phyloP scores from a whole-genome alignment of 805 yeast genomes.

The Ogataea paraovalis region DNA sequence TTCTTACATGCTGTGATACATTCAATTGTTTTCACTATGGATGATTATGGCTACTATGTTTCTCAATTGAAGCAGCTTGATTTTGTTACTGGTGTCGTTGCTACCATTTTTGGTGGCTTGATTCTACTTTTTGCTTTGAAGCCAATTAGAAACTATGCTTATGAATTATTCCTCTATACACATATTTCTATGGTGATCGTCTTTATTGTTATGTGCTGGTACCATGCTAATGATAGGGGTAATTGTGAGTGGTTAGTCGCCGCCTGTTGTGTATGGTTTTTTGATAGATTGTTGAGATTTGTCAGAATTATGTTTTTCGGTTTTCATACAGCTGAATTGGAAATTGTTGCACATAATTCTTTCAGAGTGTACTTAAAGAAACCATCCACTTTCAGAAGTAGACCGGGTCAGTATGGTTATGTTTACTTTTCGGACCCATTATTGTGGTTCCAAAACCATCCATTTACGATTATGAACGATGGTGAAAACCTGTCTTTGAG shows the following conservation, averaged over 20 bases:
- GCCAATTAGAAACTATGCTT: slow-evolving; percentile 46
- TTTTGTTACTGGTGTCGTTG: slow-evolving; percentile 34
- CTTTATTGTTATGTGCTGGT: slow-evolving; percentile 53
- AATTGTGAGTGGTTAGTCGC: slow-evolving; percentile 34
- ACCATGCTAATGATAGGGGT: slow-evolving; percentile 45
- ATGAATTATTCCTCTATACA: slow-evolving; percentile 56
- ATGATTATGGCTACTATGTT: slow-evolving; percentile 9
- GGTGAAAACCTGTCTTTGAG: slow-evolving; percentile 36
- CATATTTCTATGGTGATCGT: slow-evolving; percentile 55
- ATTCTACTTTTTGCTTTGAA: slow-evolving; percentile 48
- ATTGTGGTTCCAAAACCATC: slow-evolving; percentile 69
- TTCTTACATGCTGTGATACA: slow-evolving; percentile 37
- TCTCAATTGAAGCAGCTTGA: slow-evolving; percentile 10
- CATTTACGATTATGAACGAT: slow-evolving; percentile 52
- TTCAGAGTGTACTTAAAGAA: slow-evolving; percentile 45
- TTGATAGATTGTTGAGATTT: slow-evolving; percentile 48
- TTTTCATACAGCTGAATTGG: slow-evolving; percentile 19
- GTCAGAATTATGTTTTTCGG: slow-evolving; percentile 22
- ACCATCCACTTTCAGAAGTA: slow-evolving; percentile 45
- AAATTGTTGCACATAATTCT: slow-evolving; percentile 28
- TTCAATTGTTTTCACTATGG: slow-evolving; percentile 33
- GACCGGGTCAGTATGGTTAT: slow-evolving; percentile 55
- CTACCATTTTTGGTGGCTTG: slow-evolving; percentile 39
- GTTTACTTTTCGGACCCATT: slow-evolving; percentile 50
- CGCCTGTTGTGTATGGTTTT: slow-evolving; percentile 44